Evolutionary conservation across 2,329 filamentous ascomycete genomes (phyloP).

Genomic region (Cryphonectria parasitica): DNA sequence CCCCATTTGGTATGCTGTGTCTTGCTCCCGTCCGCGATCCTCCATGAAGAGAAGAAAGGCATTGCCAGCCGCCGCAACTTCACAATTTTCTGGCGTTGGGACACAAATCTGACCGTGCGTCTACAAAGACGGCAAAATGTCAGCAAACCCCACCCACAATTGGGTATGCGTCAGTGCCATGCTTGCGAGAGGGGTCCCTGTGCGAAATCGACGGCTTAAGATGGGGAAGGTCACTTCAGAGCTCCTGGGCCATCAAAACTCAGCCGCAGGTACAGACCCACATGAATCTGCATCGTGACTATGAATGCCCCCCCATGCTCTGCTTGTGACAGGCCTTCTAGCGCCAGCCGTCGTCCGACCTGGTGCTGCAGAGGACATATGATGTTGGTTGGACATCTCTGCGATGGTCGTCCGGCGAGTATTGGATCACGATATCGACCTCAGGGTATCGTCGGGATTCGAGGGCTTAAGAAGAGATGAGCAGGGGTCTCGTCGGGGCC

Average conservation of each 20-base stretch:
- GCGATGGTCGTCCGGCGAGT: neutral
- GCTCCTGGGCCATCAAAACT: constrained; percentile 17
- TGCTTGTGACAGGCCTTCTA: neutral
- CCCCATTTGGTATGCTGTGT: neutral
- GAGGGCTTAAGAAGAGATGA: constrained; percentile 1
- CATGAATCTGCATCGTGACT: neutral
- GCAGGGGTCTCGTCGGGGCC: constrained; percentile 18
- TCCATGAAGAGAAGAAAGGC: neutral
- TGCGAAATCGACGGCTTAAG: constrained; percentile 21
- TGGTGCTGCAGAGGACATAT: neutral
- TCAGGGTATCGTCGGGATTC: constrained; percentile 15
- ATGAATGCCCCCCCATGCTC: neutral
- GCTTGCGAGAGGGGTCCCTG: constrained; percentile 18
- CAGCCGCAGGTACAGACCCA: constrained; percentile 1
- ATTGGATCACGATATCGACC: neutral
- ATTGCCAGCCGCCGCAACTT: neutral
- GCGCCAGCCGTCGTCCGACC: neutral
- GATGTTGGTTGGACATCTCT: neutral
- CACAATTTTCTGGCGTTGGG: neutral
- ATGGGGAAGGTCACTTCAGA: constrained; percentile 21
- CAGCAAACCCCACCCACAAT: constrained; percentile 19
- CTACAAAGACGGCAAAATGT: neutral
- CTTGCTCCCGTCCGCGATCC: too few relatives aligned
- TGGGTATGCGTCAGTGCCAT: constrained; percentile 23
- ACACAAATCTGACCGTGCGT: neutral